These are phyloP conservation scores for Aspergillus egyptiacus DNA, from an alignment of 495 filamentous ascomycete species.

Conservation along the genomic window DNA sequence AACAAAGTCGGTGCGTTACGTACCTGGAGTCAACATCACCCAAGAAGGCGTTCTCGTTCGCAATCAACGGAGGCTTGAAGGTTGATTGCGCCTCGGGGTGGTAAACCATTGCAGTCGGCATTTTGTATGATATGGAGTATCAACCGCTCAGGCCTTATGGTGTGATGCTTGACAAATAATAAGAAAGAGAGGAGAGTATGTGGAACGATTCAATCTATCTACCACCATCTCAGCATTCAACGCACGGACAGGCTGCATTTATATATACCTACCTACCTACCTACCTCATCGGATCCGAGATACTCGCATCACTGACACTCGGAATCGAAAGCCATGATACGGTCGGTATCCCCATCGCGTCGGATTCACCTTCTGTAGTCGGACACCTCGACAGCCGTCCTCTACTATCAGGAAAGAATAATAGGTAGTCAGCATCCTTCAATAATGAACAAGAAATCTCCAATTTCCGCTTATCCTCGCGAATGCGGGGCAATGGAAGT, in stretches of 20 bases:
- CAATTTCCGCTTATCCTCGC: slow-evolving; percentile 4
- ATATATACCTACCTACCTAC: too few species aligned
- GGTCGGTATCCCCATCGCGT: neutral
- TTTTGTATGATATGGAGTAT: slow-evolving; percentile 11
- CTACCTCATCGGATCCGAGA: too few species aligned
- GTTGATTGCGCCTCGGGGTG: slow-evolving; percentile 55
- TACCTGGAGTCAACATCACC: slow-evolving; percentile 60
- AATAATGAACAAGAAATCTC: too few species aligned
- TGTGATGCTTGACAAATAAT: neutral
- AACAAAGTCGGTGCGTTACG: neutral
- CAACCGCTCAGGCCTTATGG: too few species aligned
- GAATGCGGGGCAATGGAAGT: neutral
- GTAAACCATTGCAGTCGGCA: slow-evolving; percentile 41
- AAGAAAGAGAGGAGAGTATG: neutral
- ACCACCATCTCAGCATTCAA: neutral
- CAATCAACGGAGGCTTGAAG: slow-evolving; percentile 66
- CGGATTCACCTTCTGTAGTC: slow-evolving; percentile 21
- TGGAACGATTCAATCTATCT: neutral
- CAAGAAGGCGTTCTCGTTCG: slow-evolving; percentile 68
- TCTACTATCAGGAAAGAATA: too few species aligned
- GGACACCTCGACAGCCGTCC: neutral
- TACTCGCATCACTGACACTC: too few species aligned
- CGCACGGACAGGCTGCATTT: too few species aligned
- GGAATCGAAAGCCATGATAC: neutral
- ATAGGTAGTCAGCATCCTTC: too few species aligned